These are phyloP conservation scores for Wickerhamiella lipophila DNA, from an alignment of 805 yeast species.

Conservation along the genomic window DNA sequence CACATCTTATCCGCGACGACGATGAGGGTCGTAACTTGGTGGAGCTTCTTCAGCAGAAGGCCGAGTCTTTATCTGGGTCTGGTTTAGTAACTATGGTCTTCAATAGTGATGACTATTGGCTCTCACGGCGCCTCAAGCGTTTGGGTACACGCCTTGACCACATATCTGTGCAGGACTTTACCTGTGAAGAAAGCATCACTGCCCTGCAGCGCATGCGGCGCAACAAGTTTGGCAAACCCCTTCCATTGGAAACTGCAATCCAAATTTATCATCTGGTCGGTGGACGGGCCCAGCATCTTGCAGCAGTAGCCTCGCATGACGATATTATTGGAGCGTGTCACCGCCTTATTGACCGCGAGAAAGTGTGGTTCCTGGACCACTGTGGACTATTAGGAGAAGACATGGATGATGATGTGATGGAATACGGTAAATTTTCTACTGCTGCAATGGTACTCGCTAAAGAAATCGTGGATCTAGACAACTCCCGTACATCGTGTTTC, in stretches of 20 bases:
- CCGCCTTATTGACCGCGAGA: conserved; percentile 60
- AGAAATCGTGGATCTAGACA: conserved; percentile 59
- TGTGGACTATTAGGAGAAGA: conserved; percentile 63
- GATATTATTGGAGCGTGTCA: conserved; percentile 45
- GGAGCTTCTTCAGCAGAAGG: conserved; percentile 70
- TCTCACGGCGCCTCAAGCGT: conserved; percentile 59
- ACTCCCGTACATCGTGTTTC: conserved; percentile 18
- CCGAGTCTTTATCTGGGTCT: conserved; percentile 63
- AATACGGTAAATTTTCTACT: conserved; percentile 60
- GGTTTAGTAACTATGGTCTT: conserved; percentile 59
- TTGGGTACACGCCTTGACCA: conserved; percentile 66
- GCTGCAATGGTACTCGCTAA: conserved; percentile 63
- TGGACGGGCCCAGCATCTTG: conserved; percentile 72
- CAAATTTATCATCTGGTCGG: conserved; percentile 59
- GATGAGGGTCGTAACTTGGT: conserved; percentile 60
- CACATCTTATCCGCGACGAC: conserved; percentile 63
- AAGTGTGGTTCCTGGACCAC: conserved; percentile 75
- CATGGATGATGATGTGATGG: conserved; percentile 88
- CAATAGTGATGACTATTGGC: conserved; percentile 79
- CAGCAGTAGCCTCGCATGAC: conserved; percentile 37
- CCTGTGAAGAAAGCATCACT: conserved; percentile 40
- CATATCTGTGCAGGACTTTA: conserved; percentile 49
- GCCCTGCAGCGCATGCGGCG: conserved; percentile 41
- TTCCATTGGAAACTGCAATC: conserved; percentile 35
- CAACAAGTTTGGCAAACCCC: conserved; percentile 28